phyloP scores from a whole-genome alignment of 352 stramenopile species.

The Saprolegnia parasitica region DNA sequence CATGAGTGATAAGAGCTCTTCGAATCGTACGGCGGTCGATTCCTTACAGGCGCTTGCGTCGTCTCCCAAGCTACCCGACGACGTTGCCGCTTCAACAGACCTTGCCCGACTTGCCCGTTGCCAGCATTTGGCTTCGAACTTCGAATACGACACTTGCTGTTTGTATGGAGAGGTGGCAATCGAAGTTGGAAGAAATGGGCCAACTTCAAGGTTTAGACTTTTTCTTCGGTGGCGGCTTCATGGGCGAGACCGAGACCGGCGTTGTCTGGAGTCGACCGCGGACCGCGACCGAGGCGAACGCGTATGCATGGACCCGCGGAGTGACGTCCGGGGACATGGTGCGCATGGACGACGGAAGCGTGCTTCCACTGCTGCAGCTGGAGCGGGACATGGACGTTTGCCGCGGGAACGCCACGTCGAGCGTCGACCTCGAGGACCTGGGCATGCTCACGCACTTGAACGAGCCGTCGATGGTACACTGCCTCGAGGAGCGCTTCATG shows the following conservation, averaged over 20 bases:
- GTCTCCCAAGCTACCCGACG: too few species aligned
- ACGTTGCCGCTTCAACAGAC: too few species aligned
- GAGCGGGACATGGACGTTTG: slow-evolving; percentile 24
- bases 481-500: slow-evolving; percentile 63
- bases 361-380: not conserved
- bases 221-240: slow-evolving; percentile 1
- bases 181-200: slow-evolving; percentile 14
- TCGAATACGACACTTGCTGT: slow-evolving; percentile 1
- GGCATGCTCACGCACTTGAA: slow-evolving; percentile 72
- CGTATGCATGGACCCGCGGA: slow-evolving; percentile 21
- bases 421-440: slow-evolving; percentile 53
- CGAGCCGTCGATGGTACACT: slow-evolving; percentile 75
- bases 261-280: slow-evolving; percentile 11
- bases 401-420: slow-evolving; percentile 19
- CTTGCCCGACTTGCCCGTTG: too few species aligned
- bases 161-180: not conserved
- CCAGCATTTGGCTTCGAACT: not conserved
- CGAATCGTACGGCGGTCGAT: too few species aligned
- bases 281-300: not conserved
- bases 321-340: slow-evolving; percentile 3
- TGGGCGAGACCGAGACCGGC: slow-evolving; percentile 9
- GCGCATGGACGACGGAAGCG: slow-evolving; percentile 15
- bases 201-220: slow-evolving; percentile 7
- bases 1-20: too few species aligned
- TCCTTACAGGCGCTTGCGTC: too few species aligned